A percentile compares a stretch with the other conserved stretches of the same genome.
phyloP scores from a whole-genome alignment of 2,329 filamentous ascomycete genomes.

The Calycina herbarum region DNA sequence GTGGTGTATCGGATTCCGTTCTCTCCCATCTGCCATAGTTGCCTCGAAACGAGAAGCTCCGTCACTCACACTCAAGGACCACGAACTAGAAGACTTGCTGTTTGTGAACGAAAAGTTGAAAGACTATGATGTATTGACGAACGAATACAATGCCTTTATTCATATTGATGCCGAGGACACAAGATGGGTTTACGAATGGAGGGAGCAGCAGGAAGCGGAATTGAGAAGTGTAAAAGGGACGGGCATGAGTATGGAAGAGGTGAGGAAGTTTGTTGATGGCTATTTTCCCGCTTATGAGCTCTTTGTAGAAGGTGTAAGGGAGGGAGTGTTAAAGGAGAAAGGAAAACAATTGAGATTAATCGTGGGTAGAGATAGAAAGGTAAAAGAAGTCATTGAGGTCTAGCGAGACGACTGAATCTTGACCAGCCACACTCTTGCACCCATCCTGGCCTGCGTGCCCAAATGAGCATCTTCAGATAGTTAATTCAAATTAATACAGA shows the following conservation, averaged over 20 bases:
- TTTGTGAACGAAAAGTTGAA: conserved; percentile 60
- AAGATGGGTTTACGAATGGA: conserved; percentile 66
- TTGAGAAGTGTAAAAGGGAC: conserved; percentile 55
- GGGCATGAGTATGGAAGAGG: conserved; percentile 67
- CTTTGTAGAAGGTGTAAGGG: conserved; percentile 49
- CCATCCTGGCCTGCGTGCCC: too few relatives aligned
- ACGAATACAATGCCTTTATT: conserved; percentile 61
- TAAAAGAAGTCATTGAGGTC: conserved; percentile 40
- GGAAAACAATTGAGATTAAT: conserved; percentile 52
- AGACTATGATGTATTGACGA: conserved; percentile 59
- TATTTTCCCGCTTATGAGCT: conserved; percentile 56
- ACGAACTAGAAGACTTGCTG: conserved; percentile 55
- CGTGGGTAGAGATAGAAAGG: conserved; percentile 47
- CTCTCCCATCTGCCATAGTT: conserved; percentile 49
- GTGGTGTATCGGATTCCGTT: conserved; percentile 70
- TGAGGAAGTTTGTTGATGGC: conserved; percentile 65
- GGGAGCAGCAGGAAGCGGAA: conserved; percentile 62
- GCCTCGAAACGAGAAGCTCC: conserved; percentile 42
- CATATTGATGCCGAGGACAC: conserved; percentile 64
- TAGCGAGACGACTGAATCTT: too few relatives aligned
- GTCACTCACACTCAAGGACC: conserved; percentile 50
- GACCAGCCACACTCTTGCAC: background rate
- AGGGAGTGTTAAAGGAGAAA: conserved; percentile 45
- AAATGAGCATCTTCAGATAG: background rate
- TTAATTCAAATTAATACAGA: background rate